These are phyloP conservation scores for Rhizomucor miehei DNA, from an alignment of 371 early-diverging fungal genomes.

Conservation along the genomic window DNA sequence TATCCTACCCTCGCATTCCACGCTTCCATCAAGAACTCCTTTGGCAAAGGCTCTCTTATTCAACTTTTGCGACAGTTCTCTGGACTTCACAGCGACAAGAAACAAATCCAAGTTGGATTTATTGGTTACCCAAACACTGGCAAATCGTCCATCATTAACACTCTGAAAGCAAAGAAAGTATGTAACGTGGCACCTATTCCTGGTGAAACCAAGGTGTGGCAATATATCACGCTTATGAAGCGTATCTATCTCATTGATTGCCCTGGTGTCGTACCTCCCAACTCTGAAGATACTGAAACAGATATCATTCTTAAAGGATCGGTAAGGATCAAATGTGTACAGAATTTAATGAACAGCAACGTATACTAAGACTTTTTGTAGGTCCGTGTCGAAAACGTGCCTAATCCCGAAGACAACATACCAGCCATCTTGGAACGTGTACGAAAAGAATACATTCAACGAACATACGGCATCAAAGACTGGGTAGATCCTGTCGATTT, in stretches of 20 bases:
- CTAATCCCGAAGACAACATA: conserved; percentile 93
- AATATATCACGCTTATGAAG: conserved; percentile 98
- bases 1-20: conserved; percentile 99
- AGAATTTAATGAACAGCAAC: background rate
- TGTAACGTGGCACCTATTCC: conserved; percentile 99
- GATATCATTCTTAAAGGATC: conserved; percentile 99
- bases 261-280: conserved; percentile 97
- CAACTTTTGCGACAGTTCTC: conserved; percentile 97
- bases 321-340: conserved; percentile 25
- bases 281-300: conserved; percentile 83
- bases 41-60: conserved; percentile 98
- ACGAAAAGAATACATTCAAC: conserved; percentile 83
- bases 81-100: conserved; percentile 93
- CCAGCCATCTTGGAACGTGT: conserved; percentile 84
- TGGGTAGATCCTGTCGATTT: conserved; percentile 91
- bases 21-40: conserved; percentile 95
- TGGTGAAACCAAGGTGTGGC: conserved; percentile 99
- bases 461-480: conserved; percentile 85
- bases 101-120: conserved; percentile 97
- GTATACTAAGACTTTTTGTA: conserved; percentile 1
- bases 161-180: conserved; percentile 94
- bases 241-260: conserved; percentile 99
- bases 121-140: conserved; percentile 98
- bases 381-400: conserved; percentile 94
- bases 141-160: conserved; percentile 98